phyloP scores from a whole-genome alignment of 2,329 filamentous ascomycete genomes.

The Exophiala calicioides region DNA sequence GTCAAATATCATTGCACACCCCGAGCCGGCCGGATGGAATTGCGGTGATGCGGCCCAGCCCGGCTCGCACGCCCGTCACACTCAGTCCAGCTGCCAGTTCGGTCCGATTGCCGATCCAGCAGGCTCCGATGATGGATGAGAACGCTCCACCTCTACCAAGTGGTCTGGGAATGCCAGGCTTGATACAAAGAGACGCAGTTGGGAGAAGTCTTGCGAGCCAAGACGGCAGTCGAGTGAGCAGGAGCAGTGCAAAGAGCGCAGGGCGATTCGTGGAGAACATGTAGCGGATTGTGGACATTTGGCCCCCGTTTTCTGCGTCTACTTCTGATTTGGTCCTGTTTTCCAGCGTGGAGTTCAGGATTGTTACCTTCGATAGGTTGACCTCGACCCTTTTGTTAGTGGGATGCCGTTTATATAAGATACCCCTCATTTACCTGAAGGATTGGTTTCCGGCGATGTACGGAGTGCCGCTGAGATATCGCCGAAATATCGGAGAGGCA shows the following conservation, averaged over 20 bases:
- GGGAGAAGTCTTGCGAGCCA: conserved; percentile 45
- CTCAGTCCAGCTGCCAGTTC: conserved; percentile 36
- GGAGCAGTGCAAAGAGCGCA: conserved; percentile 35
- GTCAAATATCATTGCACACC: conserved; percentile 18
- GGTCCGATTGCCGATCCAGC: conserved; percentile 29
- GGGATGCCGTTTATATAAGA: conserved; percentile 16
- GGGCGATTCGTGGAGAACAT: conserved; percentile 43
- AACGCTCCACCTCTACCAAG: conserved; percentile 34
- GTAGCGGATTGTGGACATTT: conserved; percentile 14
- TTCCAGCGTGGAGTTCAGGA: too few relatives aligned
- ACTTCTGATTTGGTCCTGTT: not conserved
- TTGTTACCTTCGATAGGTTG: too few relatives aligned
- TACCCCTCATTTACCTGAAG: conserved; percentile 14
- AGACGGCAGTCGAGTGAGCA: conserved; percentile 44
- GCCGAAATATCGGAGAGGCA: too few relatives aligned
- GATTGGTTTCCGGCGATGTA: too few relatives aligned
- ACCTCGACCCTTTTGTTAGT: conserved; percentile 20
- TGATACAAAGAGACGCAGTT: conserved; percentile 40
- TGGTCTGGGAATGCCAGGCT: conserved; percentile 31
- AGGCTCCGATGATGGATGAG: conserved; percentile 26
- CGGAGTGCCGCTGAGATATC: too few relatives aligned
- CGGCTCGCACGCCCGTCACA: conserved; percentile 45
- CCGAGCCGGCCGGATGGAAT: conserved; percentile 35
- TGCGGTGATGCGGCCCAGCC: conserved; percentile 45
- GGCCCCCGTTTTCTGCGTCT: not conserved